A percentile compares a stretch with the other conserved stretches of the same genome.
Evolutionary conservation across 352 stramenopile species (phyloP).

Genomic region (Phytophthora hybrid): DNA sequence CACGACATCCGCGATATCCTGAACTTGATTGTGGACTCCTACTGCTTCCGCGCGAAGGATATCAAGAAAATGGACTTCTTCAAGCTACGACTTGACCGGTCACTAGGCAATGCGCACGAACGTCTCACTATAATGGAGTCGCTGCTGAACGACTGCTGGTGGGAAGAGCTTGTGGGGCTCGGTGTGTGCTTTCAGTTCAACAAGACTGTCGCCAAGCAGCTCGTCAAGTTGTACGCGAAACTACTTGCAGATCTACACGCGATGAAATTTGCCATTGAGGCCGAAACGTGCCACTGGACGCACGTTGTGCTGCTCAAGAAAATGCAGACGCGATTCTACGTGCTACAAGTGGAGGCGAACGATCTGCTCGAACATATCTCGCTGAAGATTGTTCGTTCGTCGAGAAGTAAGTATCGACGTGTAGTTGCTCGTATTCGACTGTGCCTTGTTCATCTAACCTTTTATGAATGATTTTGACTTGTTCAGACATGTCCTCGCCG

Average conservation of each 20-base stretch:
- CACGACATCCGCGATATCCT: conserved; percentile 76
- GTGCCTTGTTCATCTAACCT: conserved; percentile 5
- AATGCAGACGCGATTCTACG: conserved; percentile 74
- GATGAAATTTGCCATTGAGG: conserved; percentile 81
- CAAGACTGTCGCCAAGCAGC: conserved; percentile 75
- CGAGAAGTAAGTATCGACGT: conserved; percentile 30
- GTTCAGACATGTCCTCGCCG: conserved; percentile 46
- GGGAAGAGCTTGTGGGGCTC: conserved; percentile 75
- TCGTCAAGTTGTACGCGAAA: conserved; percentile 66
- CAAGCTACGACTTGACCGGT: conserved; percentile 61
- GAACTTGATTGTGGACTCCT: conserved; percentile 84
- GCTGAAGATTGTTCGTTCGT: conserved; percentile 39
- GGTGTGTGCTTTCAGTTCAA: conserved; percentile 70
- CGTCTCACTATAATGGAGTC: conserved; percentile 60
- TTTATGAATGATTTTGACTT: neutral
- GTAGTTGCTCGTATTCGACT: neutral
- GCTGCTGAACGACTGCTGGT: conserved; percentile 73
- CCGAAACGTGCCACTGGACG: conserved; percentile 68
- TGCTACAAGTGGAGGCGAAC: conserved; percentile 70
- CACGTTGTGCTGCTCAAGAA: conserved; percentile 70
- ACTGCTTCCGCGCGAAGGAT: conserved; percentile 80
- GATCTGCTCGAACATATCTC: conserved; percentile 78
- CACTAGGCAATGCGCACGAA: conserved; percentile 50
- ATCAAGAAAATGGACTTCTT: conserved; percentile 87
- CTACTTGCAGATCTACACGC: conserved; percentile 67